Percentiles rank a stretch among this genome's conserved stretches.
Conservation (phyloP, 2,329 filamentous ascomycete genomes). For the Dactylonectria estremocensis region DNA sequence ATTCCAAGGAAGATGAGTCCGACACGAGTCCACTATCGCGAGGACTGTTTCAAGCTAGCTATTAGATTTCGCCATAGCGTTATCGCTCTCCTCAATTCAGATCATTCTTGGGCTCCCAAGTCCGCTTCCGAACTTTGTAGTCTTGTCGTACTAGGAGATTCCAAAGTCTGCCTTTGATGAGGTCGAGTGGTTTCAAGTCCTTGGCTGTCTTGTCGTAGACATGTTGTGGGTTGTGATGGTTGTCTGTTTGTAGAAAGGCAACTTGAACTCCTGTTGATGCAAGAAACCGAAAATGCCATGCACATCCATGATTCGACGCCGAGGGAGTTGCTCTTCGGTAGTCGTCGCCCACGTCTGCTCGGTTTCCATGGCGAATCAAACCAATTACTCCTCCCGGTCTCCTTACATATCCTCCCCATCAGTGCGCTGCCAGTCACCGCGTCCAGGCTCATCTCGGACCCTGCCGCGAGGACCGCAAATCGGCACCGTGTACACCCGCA, state of each 20-base stretch:
- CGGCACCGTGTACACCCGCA: constrained; percentile 23
- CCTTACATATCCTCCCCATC: constrained; percentile 23
- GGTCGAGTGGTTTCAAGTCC: constrained; percentile 50
- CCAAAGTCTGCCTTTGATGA: constrained; percentile 50
- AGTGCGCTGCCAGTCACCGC: constrained; percentile 25
- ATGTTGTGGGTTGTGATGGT: constrained; percentile 40
- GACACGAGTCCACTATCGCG: constrained; percentile 50
- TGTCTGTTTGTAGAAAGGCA: constrained; percentile 45
- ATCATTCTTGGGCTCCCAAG: constrained; percentile 44
- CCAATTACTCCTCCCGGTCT: constrained; percentile 45
- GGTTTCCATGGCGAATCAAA: constrained; percentile 46
- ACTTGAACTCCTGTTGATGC: constrained; percentile 49
- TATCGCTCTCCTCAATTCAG: constrained; percentile 53
- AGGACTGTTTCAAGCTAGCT: constrained; percentile 55
- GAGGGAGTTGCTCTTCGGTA: constrained; percentile 34
- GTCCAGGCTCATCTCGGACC: constrained; percentile 28
- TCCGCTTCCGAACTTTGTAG: constrained; percentile 47
- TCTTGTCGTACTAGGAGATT: constrained; percentile 41
- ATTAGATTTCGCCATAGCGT: constrained; percentile 56
- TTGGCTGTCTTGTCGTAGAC: constrained; percentile 48
- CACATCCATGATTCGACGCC: constrained; percentile 39
- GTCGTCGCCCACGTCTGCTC: constrained; percentile 43
- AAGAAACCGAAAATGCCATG: constrained; percentile 41
- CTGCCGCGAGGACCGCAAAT: constrained; percentile 23
- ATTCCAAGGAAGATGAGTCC: constrained; percentile 44